Evolutionary conservation across 352 stramenopile genomes (phyloP).

Genomic region (Phytophthora vignae): DNA sequence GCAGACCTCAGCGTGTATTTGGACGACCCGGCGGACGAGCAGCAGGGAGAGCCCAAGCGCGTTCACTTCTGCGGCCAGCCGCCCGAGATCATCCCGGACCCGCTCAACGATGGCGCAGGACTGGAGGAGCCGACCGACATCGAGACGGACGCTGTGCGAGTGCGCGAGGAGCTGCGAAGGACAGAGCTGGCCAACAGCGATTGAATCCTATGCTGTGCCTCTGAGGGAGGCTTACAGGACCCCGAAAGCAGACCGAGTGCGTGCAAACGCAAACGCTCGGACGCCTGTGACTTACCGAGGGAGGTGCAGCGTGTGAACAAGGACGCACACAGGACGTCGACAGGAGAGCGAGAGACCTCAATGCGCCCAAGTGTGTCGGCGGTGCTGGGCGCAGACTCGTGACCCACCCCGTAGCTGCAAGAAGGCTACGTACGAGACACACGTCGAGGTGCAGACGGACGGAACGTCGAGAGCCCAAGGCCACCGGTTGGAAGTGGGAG

Average conservation of each 20-base stretch:
- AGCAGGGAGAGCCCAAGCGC: constrained; percentile 53
- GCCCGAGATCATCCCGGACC: constrained; percentile 53
- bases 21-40: constrained; percentile 38
- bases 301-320: constrained; percentile 21
- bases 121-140: constrained; percentile 28
- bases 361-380: constrained; percentile 4
- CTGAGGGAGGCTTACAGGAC: constrained; percentile 17
- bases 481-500: constrained; percentile 41
- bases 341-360: constrained; percentile 10
- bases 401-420: constrained; percentile 18
- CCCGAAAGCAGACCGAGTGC: constrained; percentile 15
- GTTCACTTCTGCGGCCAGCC: constrained; percentile 61
- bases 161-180: constrained; percentile 34
- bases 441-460: constrained; percentile 4
- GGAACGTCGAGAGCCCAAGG: constrained; percentile 17
- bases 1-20: constrained; percentile 51
- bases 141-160: constrained; percentile 23
- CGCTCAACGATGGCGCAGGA: constrained; percentile 10
- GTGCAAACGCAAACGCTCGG: constrained; percentile 18
- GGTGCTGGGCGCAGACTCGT: not conserved
- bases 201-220: constrained; percentile 26
- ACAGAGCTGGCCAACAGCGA: constrained; percentile 43
- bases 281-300: constrained; percentile 11
- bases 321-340: constrained; percentile 6
- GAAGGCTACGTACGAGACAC: constrained; percentile 17